Percentiles rank a stretch among this genome's conserved stretches.
Evolutionary conservation across 106 monocot species (phyloP).

Genomic region (Dendrobium nobile): DNA sequence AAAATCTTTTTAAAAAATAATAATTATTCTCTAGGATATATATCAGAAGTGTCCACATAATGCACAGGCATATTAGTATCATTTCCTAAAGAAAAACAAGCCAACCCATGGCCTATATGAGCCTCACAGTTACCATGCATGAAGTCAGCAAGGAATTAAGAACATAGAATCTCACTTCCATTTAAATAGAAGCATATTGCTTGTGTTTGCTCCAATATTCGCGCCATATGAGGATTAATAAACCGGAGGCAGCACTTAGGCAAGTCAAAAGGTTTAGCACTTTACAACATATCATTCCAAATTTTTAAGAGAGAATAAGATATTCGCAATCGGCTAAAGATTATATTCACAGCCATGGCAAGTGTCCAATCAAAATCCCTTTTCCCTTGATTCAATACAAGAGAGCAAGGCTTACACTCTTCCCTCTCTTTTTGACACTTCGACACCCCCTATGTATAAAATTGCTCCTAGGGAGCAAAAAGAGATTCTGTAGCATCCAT

Average conservation of each 20-base stretch:
- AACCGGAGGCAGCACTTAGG: conserved; percentile 3
- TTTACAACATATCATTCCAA: background rate
- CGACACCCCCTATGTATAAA: background rate
- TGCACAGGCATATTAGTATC: background rate
- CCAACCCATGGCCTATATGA: background rate
- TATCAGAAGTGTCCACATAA: background rate
- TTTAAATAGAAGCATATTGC: background rate
- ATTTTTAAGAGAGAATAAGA: background rate
- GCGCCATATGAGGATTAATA: background rate
- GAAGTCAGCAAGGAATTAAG: background rate
- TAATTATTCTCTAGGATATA: background rate
- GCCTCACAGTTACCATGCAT: background rate
- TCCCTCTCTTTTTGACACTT: conserved; percentile 1
- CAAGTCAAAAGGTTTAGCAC: background rate
- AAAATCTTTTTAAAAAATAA: background rate
- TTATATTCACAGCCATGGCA: background rate
- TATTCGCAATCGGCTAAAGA: background rate
- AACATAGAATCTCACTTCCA: background rate
- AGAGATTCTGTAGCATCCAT: conserved; percentile 1
- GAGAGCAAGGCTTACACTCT: conserved; percentile 3
- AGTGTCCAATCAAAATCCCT: background rate
- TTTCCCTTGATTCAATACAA: background rate
- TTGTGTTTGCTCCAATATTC: background rate
- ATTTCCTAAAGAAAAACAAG: background rate
- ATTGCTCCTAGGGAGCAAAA: conserved; percentile 4